Conservation (phyloP, 2,329 filamentous ascomycete genomes). For the Paecilomyces variotii region DNA sequence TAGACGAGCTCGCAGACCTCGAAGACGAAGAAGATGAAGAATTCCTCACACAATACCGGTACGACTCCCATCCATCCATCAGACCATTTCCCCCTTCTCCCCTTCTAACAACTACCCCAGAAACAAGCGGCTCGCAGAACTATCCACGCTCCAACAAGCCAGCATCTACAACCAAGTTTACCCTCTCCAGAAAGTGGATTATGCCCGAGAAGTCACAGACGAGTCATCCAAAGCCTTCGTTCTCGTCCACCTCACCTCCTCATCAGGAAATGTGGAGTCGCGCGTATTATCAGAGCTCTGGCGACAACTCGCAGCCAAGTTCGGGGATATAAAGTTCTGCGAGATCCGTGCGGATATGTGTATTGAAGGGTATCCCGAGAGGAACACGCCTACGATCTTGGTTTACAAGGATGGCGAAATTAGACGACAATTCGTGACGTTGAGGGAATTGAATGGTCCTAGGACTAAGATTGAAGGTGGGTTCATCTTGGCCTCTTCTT, state of each 20-base stretch:
- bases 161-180: constrained; percentile 85
- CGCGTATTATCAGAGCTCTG: constrained; percentile 76
- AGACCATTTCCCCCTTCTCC: background rate
- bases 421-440: constrained; percentile 80
- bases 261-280: constrained; percentile 75
- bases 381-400: constrained; percentile 88
- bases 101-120: constrained; percentile 21
- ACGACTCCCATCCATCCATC: constrained; percentile 3
- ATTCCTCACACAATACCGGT: constrained; percentile 79
- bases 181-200: constrained; percentile 89
- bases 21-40: constrained; percentile 94
- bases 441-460: constrained; percentile 68
- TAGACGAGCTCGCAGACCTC: constrained; percentile 86
- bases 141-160: constrained; percentile 65
- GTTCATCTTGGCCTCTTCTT: constrained; percentile 1
- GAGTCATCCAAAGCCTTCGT: constrained; percentile 63
- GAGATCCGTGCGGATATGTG: constrained; percentile 88
- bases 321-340: constrained; percentile 94
- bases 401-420: constrained; percentile 92
- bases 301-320: constrained; percentile 74
- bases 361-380: constrained; percentile 92
- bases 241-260: constrained; percentile 74
- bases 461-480: constrained; percentile 55
- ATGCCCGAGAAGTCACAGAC: constrained; percentile 83
- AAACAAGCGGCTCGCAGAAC: constrained; percentile 76